Conservation (phyloP, 257 asterid species). For the Leptodermis oblonga region DNA sequence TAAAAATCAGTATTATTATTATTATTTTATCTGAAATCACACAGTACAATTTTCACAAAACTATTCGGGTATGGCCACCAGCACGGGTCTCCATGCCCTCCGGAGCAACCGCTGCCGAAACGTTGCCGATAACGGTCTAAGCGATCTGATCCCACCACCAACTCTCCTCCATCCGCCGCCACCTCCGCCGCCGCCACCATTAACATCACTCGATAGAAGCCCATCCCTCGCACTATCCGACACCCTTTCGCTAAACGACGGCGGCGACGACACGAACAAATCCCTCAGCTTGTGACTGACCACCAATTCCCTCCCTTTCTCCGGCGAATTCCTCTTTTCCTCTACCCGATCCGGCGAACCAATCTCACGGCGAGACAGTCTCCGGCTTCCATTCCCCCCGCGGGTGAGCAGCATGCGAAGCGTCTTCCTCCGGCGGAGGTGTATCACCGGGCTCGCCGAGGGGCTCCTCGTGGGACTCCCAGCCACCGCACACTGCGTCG, state of each 20-base stretch:
- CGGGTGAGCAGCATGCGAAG: constrained; percentile 82
- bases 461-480: constrained; percentile 88
- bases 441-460: constrained; percentile 77
- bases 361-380: constrained; percentile 25
- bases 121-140: constrained; percentile 75
- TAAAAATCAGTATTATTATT: not conserved
- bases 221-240: constrained; percentile 46
- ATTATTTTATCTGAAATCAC: constrained; percentile 14
- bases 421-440: constrained; percentile 86
- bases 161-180: constrained; percentile 31
- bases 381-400: constrained; percentile 26
- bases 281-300: constrained; percentile 33
- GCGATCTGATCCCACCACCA: constrained; percentile 36
- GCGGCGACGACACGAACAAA: constrained; percentile 53
- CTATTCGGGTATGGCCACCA: constrained; percentile 70
- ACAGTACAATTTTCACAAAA: constrained; percentile 13
- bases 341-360: constrained; percentile 14
- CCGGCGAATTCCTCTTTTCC: constrained; percentile 12
- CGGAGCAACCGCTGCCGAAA: constrained; percentile 78
- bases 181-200: constrained; percentile 4
- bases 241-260: constrained; percentile 45
- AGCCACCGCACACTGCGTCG: constrained; percentile 77
- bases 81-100: constrained; percentile 92
- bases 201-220: constrained; percentile 22
- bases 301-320: constrained; percentile 23